phyloP scores from a whole-genome alignment of 352 stramenopile genomes.

The Phytophthora agathidicida region DNA sequence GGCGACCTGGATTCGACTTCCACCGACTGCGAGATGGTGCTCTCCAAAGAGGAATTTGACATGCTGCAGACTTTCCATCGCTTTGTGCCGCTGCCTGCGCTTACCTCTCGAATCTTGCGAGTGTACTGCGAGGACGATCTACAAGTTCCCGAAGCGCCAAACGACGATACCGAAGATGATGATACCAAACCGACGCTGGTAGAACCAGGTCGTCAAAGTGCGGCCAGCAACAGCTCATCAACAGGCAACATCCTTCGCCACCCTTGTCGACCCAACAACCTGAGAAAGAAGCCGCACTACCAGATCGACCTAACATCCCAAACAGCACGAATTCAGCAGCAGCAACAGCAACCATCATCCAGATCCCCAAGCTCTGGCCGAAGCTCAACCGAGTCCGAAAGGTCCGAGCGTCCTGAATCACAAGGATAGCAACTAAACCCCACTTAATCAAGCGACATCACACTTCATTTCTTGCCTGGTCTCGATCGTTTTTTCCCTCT shows the following conservation, averaged over 20 bases:
- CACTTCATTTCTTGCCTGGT: conserved; percentile 5
- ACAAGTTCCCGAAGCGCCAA: conserved; percentile 40
- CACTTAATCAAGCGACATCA: too few relatives aligned
- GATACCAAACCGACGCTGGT: background rate
- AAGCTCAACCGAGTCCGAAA: conserved; percentile 14
- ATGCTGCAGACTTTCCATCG: conserved; percentile 63
- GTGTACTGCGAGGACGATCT: conserved; percentile 63
- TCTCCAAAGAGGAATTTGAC: conserved; percentile 60
- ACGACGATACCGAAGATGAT: background rate
- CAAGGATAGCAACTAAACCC: conserved; percentile 10
- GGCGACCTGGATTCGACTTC: conserved; percentile 10
- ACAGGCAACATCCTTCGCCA: conserved; percentile 35
- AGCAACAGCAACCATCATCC: conserved; percentile 10
- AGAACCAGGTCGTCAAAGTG: background rate
- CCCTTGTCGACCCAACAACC: conserved; percentile 41
- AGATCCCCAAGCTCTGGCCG: conserved; percentile 3
- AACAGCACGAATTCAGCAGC: conserved; percentile 23
- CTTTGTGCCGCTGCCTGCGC: conserved; percentile 56
- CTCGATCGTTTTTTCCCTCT: background rate
- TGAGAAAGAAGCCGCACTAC: conserved; percentile 48
- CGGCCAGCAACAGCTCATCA: conserved; percentile 1
- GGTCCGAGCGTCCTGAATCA: conserved; percentile 18
- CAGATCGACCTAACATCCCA: conserved; percentile 46
- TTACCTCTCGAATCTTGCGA: conserved; percentile 57
- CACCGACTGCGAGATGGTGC: conserved; percentile 44